A percentile compares a stretch with the other conserved stretches of the same genome.
Evolutionary conservation across 2,329 filamentous ascomycete genomes (phyloP).

Genomic region (Rutstroemia sp.): DNA sequence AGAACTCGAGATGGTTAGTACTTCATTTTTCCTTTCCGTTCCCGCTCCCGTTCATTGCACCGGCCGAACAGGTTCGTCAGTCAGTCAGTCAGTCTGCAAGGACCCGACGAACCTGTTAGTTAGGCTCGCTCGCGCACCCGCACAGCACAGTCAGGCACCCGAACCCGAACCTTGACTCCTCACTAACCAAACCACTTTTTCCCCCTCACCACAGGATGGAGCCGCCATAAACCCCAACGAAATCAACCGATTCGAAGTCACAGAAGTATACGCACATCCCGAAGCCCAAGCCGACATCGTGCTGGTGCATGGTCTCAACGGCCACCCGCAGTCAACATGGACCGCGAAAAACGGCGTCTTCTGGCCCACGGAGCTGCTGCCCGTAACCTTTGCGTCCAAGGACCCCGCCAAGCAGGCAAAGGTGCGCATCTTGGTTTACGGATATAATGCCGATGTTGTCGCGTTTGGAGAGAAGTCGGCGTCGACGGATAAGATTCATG

Average conservation of each 20-base stretch:
- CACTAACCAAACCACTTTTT: neutral
- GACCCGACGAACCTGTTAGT: neutral
- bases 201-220: constrained; percentile 30
- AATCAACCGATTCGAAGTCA: constrained; percentile 50
- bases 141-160: neutral
- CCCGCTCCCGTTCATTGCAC: neutral
- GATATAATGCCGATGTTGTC: constrained; percentile 62
- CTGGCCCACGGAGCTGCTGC: constrained; percentile 64
- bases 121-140: too few species aligned
- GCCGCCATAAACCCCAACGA: constrained; percentile 38
- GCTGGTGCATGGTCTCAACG: constrained; percentile 64
- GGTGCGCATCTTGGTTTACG: constrained; percentile 63
- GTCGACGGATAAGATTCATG: constrained; percentile 55
- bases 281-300: constrained; percentile 57
- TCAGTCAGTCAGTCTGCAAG: neutral
- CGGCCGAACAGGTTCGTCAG: neutral
- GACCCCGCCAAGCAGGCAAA: constrained; percentile 32
- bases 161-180: neutral
- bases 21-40: neutral
- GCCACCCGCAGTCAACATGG: constrained; percentile 58
- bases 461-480: constrained; percentile 39
- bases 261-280: constrained; percentile 51
- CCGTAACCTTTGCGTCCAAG: constrained; percentile 25
- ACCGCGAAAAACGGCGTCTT: constrained; percentile 47
- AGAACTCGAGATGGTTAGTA: constrained; percentile 8